Percentiles rank a stretch among this genome's conserved stretches.
Evolutionary conservation across 768 basidiomycete species (phyloP).

Genomic region (Clitopilus hobsonii): DNA sequence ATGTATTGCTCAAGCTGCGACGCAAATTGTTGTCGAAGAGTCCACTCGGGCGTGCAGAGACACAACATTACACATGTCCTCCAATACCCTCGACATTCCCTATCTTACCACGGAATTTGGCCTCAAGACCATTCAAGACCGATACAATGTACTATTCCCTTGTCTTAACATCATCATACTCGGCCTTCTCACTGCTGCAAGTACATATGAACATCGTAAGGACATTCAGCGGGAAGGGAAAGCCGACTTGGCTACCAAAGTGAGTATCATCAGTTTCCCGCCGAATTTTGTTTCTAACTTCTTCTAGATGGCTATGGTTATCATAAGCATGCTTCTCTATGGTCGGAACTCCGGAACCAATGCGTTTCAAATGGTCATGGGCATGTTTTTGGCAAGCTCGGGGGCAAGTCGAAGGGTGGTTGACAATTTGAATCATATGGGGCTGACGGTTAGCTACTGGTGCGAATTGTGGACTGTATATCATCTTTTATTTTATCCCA

Average conservation of each 20-base stretch:
- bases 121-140: neutral
- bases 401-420: slow-evolving; percentile 6
- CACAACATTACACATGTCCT: neutral
- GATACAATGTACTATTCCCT: neutral
- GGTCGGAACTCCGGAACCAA: slow-evolving; percentile 7
- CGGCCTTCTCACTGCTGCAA: neutral
- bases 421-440: slow-evolving; percentile 11
- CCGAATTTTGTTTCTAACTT: neutral
- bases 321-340: slow-evolving; percentile 12
- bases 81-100: neutral
- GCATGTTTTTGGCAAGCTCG: slow-evolving; percentile 7
- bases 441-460: slow-evolving; percentile 7
- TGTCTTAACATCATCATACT: neutral
- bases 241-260: slow-evolving; percentile 1
- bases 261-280: neutral
- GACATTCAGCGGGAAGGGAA: neutral
- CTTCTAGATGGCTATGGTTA: slow-evolving; percentile 3
- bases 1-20: neutral
- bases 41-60: neutral
- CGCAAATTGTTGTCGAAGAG: slow-evolving; percentile 3
- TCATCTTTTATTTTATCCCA: neutral
- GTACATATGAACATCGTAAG: neutral
- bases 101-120: slow-evolving; percentile 1
- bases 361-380: neutral
- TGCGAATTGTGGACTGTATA: neutral